phyloP scores from a whole-genome alignment of 139 green algal genomes.

The Coelastrella sp. region DNA sequence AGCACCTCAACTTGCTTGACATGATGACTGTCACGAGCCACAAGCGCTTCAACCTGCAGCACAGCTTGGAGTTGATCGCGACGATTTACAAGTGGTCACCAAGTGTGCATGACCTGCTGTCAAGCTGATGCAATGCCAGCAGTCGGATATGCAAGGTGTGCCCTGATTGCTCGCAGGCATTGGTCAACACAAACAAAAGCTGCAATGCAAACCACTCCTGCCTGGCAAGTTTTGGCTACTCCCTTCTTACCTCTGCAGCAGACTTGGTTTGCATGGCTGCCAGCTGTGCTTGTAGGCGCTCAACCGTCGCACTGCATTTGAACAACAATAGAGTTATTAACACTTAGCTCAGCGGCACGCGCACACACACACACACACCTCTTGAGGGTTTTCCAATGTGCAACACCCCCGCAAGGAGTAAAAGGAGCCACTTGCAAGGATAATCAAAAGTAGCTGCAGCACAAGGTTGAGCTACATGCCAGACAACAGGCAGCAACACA shows the following conservation, averaged over 20 bases:
- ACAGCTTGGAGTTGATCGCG: neutral
- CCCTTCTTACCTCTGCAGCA: constrained; percentile 18
- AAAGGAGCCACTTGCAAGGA: neutral
- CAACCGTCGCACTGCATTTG: constrained; percentile 41
- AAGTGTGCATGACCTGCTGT: neutral
- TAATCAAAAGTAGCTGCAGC: neutral
- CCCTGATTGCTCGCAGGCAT: neutral
- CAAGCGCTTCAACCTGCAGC: constrained; percentile 39
- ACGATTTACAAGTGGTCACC: neutral
- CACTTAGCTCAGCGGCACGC: neutral
- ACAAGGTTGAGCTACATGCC: neutral
- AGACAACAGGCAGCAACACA: too few relatives aligned
- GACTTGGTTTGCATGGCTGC: constrained; percentile 5
- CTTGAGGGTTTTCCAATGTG: too few relatives aligned
- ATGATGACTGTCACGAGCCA: constrained; percentile 23
- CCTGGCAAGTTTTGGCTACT: neutral
- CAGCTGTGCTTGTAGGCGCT: constrained; percentile 50
- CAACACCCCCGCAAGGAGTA: too few relatives aligned
- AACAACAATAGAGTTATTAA: neutral
- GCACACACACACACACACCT: neutral
- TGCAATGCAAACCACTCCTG: neutral
- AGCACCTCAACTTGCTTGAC: constrained; percentile 39
- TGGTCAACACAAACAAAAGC: neutral
- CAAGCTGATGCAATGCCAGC: neutral
- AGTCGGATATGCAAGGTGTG: neutral